Evolutionary conservation across 192 early-diverging fungal genomes (phyloP).

Genomic region (Linnemannia zychae): DNA sequence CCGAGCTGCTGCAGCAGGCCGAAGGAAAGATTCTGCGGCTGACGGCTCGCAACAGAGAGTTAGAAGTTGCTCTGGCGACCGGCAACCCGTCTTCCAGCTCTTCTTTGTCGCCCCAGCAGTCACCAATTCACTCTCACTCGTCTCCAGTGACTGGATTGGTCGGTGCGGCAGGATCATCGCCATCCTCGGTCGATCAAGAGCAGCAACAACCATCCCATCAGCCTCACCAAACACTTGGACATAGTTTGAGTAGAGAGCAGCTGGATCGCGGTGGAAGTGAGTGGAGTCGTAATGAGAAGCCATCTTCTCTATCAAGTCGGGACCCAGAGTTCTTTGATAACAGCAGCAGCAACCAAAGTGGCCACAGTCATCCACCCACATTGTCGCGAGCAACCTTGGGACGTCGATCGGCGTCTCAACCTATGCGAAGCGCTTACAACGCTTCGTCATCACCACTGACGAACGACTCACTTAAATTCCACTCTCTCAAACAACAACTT

Average conservation of each 20-base stretch:
- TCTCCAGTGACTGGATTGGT: background rate
- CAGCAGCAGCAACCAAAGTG: background rate
- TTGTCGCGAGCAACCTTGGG: background rate
- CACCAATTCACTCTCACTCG: background rate
- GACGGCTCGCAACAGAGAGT: constrained; percentile 21
- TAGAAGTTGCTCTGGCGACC: constrained; percentile 10
- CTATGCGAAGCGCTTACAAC: constrained; percentile 6
- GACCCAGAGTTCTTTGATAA: background rate
- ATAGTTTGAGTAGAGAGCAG: background rate
- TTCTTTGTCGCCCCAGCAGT: constrained; percentile 7
- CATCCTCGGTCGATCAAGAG: background rate
- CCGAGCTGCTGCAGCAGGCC: constrained; percentile 68
- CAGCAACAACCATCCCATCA: background rate
- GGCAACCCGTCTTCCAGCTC: background rate
- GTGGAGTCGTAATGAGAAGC: constrained; percentile 11
- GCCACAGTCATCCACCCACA: background rate
- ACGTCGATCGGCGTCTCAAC: background rate
- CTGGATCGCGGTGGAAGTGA: constrained; percentile 17
- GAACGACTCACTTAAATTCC: background rate
- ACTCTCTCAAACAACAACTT: background rate
- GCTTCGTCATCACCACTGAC: background rate
- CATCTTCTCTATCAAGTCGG: background rate
- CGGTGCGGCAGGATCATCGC: background rate
- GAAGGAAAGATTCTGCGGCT: constrained; percentile 59
- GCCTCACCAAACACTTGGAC: background rate